A percentile compares a stretch with the other conserved stretches of the same genome.
These are phyloP conservation scores for Pichia sp. DNA, from an alignment of 1,139 yeast species.

Conservation along the genomic window DNA sequence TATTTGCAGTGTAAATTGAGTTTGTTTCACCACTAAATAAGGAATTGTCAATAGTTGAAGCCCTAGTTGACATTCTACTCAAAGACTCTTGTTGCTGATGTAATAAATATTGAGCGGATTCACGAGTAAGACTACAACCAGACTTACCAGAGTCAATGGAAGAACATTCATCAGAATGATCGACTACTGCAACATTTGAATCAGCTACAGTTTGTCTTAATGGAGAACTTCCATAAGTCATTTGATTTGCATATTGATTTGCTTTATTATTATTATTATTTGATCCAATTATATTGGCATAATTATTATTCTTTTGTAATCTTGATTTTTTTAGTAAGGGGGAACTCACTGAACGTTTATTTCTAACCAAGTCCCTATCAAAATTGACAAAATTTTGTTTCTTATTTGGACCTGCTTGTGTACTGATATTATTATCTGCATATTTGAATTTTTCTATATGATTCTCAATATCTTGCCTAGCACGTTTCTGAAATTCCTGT, in stretches of 20 bases:
- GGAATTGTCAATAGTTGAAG: conserved; percentile 15
- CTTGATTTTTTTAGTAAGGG: conserved; percentile 22
- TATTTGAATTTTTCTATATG: conserved; percentile 19
- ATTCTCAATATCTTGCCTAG: conserved; percentile 27
- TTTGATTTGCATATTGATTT: not conserved
- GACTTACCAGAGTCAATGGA: conserved; percentile 21
- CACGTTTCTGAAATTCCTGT: conserved; percentile 26
- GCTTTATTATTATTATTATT: conserved; percentile 3
- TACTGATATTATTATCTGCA: not conserved
- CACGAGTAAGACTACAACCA: conserved; percentile 15
- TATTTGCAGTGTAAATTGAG: conserved; percentile 17
- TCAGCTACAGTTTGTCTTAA: conserved; percentile 14
- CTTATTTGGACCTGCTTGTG: not conserved
- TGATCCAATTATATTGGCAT: not conserved
- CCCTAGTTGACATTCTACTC: conserved; percentile 6
- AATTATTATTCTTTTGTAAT: conserved; percentile 1
- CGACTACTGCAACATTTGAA: conserved; percentile 7
- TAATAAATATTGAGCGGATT: conserved; percentile 13
- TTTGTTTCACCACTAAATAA: conserved; percentile 18
- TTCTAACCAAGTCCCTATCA: not conserved
- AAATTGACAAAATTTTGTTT: not conserved
- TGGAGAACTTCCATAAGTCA: conserved; percentile 18
- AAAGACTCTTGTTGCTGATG: conserved; percentile 16
- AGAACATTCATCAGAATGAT: conserved; percentile 20
- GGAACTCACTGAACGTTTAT: conserved; percentile 8